A percentile compares a stretch with the other conserved stretches of the same genome.
phyloP scores from a whole-genome alignment of 331 rosid species.

The Quercus tomentella region DNA sequence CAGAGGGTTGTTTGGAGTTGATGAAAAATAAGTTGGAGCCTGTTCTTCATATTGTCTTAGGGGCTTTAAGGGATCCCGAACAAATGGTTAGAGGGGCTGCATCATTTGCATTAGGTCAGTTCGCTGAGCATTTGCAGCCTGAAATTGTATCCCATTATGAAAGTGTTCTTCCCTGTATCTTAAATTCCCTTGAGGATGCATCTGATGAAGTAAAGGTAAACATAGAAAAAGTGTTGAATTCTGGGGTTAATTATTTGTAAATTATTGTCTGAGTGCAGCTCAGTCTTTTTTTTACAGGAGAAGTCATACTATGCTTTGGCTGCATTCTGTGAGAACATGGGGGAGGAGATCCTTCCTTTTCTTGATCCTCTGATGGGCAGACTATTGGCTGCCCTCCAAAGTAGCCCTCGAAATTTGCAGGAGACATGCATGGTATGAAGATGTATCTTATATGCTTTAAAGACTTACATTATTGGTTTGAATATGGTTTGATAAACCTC shows the following conservation, averaged over 20 bases:
- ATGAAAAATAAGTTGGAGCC: slow-evolving; percentile 86
- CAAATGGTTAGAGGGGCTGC: slow-evolving; percentile 99
- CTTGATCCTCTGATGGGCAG: slow-evolving; percentile 94
- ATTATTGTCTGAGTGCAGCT: slow-evolving; percentile 17
- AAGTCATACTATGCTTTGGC: slow-evolving; percentile 99
- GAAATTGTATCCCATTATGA: slow-evolving; percentile 91
- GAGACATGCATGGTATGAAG: slow-evolving; percentile 96
- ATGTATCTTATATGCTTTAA: slow-evolving; percentile 15
- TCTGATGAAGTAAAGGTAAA: slow-evolving; percentile 97
- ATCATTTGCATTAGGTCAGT: slow-evolving; percentile 97
- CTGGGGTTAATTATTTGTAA: slow-evolving; percentile 7
- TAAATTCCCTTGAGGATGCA: slow-evolving; percentile 84
- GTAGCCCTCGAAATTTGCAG: slow-evolving; percentile 75
- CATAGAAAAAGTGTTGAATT: slow-evolving; percentile 14
- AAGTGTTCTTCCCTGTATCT: slow-evolving; percentile 96
- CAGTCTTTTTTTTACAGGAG: slow-evolving; percentile 52
- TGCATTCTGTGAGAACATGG: slow-evolving; percentile 98
- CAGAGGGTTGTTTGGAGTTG: slow-evolving; percentile 94
- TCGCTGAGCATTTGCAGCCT: slow-evolving; percentile 95
- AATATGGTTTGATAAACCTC: neutral
- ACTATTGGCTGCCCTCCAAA: slow-evolving; percentile 80
- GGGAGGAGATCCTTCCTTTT: slow-evolving; percentile 92
- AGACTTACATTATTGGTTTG: slow-evolving; percentile 9
- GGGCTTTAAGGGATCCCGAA: slow-evolving; percentile 93
- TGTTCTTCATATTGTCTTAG: slow-evolving; percentile 84